Evolutionary conservation across 441 rosid genomes (phyloP).

Genomic region (Erodium moschatum): DNA sequence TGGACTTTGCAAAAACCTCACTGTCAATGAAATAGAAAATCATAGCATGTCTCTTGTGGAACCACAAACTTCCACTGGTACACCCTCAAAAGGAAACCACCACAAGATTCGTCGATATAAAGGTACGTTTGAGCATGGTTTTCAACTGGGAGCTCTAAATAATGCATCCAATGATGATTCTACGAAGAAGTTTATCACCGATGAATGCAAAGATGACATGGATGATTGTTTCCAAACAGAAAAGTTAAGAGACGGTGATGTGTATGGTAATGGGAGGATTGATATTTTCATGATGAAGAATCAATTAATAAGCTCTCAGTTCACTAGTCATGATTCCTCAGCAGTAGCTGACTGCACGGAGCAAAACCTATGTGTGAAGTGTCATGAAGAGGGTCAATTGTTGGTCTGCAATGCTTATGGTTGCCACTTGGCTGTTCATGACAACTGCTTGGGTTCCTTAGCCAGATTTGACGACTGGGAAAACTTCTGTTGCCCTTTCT

Average conservation of each 20-base stretch:
- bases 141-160: not conserved
- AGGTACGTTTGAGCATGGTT: not conserved
- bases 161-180: not conserved
- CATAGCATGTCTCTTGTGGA: constrained; percentile 12
- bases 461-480: constrained; percentile 32
- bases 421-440: constrained; percentile 45
- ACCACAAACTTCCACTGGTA: constrained; percentile 6
- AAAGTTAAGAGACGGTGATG: constrained; percentile 25
- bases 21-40: constrained; percentile 13
- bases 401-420: constrained; percentile 34
- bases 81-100: not conserved
- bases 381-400: constrained; percentile 37
- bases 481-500: constrained; percentile 47
- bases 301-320: constrained; percentile 32
- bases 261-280: constrained; percentile 19
- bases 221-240: constrained; percentile 26
- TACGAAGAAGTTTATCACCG: constrained; percentile 12
- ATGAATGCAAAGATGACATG: constrained; percentile 11
- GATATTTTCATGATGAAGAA: constrained; percentile 30
- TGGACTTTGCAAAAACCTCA: constrained; percentile 8
- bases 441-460: constrained; percentile 37
- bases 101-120: not conserved
- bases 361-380: constrained; percentile 42
- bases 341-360: constrained; percentile 25
- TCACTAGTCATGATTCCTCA: constrained; percentile 21